phyloP scores from a whole-genome alignment of 2,329 filamentous ascomycete species.

The Juglanconis oblonga region DNA sequence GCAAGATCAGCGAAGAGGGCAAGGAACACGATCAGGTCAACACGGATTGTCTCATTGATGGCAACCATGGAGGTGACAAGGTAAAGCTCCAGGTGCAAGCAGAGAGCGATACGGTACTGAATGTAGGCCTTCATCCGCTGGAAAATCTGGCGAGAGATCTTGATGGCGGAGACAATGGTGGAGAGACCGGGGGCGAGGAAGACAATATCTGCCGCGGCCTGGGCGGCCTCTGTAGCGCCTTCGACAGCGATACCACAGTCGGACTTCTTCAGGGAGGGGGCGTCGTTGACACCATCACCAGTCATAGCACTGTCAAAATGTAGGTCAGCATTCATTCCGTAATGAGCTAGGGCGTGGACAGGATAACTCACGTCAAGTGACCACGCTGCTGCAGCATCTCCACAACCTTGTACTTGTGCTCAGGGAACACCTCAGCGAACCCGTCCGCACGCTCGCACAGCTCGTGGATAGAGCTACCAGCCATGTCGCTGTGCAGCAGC shows the following conservation, averaged over 20 bases:
- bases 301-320: slow-evolving; percentile 61
- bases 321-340: background rate
- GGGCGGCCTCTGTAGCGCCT: slow-evolving; percentile 69
- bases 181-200: slow-evolving; percentile 70
- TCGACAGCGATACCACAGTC: slow-evolving; percentile 74
- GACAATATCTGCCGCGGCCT: slow-evolving; percentile 71
- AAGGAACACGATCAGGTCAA: slow-evolving; percentile 74
- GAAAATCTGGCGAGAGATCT: slow-evolving; percentile 72
- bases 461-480: slow-evolving; percentile 71
- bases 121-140: slow-evolving; percentile 77
- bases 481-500: slow-evolving; percentile 72
- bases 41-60: slow-evolving; percentile 72
- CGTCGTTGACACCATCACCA: slow-evolving; percentile 74
- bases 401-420: slow-evolving; percentile 75
- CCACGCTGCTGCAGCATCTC: slow-evolving; percentile 66
- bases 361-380: slow-evolving; percentile 4
- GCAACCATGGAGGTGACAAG: slow-evolving; percentile 76
- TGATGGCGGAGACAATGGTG: slow-evolving; percentile 71
- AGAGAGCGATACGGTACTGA: slow-evolving; percentile 73
- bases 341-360: slow-evolving; percentile 48
- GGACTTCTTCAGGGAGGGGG: slow-evolving; percentile 70
- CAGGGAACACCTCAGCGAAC: slow-evolving; percentile 72
- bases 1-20: slow-evolving; percentile 77
- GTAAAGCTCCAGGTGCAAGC: slow-evolving; percentile 73
- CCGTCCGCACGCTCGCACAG: slow-evolving; percentile 72